Evolutionary conservation across 805 yeast species (phyloP), one percentile per base, ranked within the genome.

Genomic region (Suhomyces vadensis): DNA sequence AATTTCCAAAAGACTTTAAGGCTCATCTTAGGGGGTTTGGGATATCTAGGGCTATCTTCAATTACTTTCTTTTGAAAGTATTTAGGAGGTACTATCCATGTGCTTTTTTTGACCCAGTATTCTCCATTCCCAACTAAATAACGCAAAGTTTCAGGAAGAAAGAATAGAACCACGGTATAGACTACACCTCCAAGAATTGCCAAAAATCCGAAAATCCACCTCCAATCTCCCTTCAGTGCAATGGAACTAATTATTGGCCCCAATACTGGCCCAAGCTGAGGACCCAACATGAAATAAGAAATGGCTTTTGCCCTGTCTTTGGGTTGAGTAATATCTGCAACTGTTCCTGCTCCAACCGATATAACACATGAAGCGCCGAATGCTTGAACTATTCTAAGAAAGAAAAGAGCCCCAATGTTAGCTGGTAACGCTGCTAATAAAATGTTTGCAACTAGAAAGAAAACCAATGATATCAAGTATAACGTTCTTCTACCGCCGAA

Each of bases 11-110:
- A 75, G 4, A 55, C 58, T 24, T 52, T 59, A 2, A 74, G 37
- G 14, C 68, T 63, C 21, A 79, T 77, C 49, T 65, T 73, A 3
- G 78, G 75, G 0, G 82, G 81, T 36, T 55, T 63, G 1, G 77
- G 77, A 48, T 57, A 77, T 35, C 55, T 51, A 33, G 54, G 46
- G 55, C 44, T 49, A 6, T 54, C 56, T 6, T 40, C 49, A 9
- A 56, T 48, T 1, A 61, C 31, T 38, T 47, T 61, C 21, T 42
- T 44, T 44, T 69, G 74, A 6, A 29, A 45, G 4, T 58, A 40
- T 3, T 46, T 41, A 9, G 74, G 76, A 27, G 42, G 56, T 1
- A 68, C 60, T 19, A 67, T 31, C 54, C 58, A 56, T 1, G 58
- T 42, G 2, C 47, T 38, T 4, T 41, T 37, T 5, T 13, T 3